Conservation (phyloP, 306 rosid genomes). For the Bauhinia variegata region DNA sequence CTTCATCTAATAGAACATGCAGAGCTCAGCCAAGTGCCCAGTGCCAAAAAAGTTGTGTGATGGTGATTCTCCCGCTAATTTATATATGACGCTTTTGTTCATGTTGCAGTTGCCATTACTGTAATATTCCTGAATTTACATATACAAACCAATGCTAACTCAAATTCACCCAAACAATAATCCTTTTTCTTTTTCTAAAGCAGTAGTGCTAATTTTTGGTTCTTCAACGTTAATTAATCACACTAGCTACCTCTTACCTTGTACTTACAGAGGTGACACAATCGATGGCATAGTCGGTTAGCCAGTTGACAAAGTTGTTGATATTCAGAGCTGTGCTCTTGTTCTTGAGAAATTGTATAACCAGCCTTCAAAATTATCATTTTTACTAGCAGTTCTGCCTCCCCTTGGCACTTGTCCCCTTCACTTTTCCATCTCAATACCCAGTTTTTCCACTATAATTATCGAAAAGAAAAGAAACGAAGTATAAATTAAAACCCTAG, state of each 20-base stretch:
- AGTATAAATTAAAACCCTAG: not conserved
- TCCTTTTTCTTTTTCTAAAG: too few species aligned
- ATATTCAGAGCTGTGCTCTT: conserved; percentile 36
- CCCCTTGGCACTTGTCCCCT: conserved; percentile 49
- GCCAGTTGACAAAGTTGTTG: conserved; percentile 43
- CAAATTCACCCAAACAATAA: too few species aligned
- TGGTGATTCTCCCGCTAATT: too few species aligned
- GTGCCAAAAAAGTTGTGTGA: too few species aligned
- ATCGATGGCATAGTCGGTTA: conserved; percentile 49
- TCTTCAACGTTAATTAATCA: too few species aligned
- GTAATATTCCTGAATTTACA: conserved; percentile 20
- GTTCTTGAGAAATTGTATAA: conserved; percentile 32
- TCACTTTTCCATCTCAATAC: conserved; percentile 55
- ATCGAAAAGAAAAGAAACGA: not conserved
- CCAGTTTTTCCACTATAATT: conserved; percentile 64
- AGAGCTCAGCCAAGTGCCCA: too few species aligned
- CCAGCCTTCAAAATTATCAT: conserved; percentile 54
- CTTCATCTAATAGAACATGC: too few species aligned
- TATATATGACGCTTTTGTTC: not conserved
- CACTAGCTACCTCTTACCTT: conserved; percentile 34
- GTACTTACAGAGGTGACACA: conserved; percentile 37
- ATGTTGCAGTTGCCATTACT: conserved; percentile 30
- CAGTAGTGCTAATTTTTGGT: too few species aligned
- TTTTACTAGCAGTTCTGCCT: conserved; percentile 54
- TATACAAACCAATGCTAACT: too few species aligned